Evolutionary conservation across 2,329 filamentous ascomycete species (phyloP).

Genomic region (Bipolaris gigantea): DNA sequence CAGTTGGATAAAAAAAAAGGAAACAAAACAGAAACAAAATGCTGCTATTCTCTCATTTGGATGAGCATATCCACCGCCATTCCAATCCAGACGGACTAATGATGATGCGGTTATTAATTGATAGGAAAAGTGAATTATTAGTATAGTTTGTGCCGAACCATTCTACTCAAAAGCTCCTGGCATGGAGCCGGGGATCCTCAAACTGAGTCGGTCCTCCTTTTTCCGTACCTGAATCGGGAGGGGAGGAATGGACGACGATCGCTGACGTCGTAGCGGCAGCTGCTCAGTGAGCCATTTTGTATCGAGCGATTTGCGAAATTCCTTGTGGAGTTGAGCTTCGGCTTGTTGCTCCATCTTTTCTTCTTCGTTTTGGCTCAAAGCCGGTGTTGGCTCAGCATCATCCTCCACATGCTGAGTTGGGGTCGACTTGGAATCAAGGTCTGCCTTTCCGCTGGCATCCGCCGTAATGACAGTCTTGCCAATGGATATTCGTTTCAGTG

Average conservation of each 20-base stretch:
- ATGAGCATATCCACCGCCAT: neutral
- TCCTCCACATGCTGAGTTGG: conserved; percentile 11
- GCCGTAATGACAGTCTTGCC: conserved; percentile 42
- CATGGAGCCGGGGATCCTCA: conserved; percentile 39
- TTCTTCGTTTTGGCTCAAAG: conserved; percentile 28
- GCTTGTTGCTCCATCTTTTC: conserved; percentile 40
- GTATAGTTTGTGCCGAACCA: neutral
- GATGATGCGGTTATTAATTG: neutral
- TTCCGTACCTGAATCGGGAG: conserved; percentile 25
- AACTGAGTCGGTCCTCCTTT: conserved; percentile 40
- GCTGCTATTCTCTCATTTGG: neutral
- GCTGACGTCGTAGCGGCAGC: conserved; percentile 22
- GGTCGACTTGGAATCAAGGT: neutral
- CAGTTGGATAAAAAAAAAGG: neutral
- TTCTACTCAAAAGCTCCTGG: conserved; percentile 16
- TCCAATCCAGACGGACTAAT: neutral
- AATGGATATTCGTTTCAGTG: conserved; percentile 42
- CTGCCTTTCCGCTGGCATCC: neutral
- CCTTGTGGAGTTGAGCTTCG: conserved; percentile 40
- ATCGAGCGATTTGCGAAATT: conserved; percentile 31
- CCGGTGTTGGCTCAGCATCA: conserved; percentile 10
- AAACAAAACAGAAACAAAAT: neutral
- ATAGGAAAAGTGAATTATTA: neutral
- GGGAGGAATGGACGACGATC: conserved; percentile 31
- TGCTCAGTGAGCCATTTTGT: conserved; percentile 9